A percentile compares a stretch with the other conserved stretches of the same genome.
Evolutionary conservation across 2,329 filamentous ascomycete species (phyloP).

Genomic region (Xylariales sp.): DNA sequence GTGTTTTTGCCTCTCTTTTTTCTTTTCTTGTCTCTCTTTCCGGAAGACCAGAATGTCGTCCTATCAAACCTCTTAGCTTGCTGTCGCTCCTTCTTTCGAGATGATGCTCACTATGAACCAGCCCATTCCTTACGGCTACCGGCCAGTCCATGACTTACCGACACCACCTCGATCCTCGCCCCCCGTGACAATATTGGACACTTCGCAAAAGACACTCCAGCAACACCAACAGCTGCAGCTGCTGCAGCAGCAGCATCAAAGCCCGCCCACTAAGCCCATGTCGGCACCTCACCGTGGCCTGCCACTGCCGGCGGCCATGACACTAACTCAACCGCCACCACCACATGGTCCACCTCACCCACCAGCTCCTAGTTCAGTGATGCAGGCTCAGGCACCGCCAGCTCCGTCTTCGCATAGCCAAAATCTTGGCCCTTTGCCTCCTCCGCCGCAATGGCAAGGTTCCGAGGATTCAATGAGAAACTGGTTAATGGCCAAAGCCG

Average conservation of each 20-base stretch:
- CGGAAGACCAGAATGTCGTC: constrained; percentile 41
- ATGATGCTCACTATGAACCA: constrained; percentile 73
- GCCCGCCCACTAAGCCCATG: constrained; percentile 68
- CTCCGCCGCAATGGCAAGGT: constrained; percentile 73
- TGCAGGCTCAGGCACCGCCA: constrained; percentile 50
- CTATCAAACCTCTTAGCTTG: constrained; percentile 43
- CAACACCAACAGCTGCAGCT: constrained; percentile 52
- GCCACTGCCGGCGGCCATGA: constrained; percentile 75
- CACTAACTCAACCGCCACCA: constrained; percentile 60
- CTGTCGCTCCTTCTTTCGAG: constrained; percentile 45
- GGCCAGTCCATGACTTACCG: constrained; percentile 71
- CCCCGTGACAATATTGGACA: constrained; percentile 63
- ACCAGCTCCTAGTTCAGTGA: constrained; percentile 44
- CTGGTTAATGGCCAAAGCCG: constrained; percentile 77
- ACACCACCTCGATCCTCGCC: constrained; percentile 69
- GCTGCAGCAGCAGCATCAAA: constrained; percentile 58
- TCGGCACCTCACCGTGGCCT: constrained; percentile 76
- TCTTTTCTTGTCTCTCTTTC: constrained; percentile 34
- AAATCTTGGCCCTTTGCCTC: constrained; percentile 67
- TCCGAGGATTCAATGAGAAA: constrained; percentile 77
- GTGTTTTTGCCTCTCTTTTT: constrained; percentile 10
- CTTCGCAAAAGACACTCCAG: constrained; percentile 55
- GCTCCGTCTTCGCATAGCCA: constrained; percentile 54
- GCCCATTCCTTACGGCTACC: constrained; percentile 68
- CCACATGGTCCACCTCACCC: constrained; percentile 48